Base-by-base conservation (phyloP, 2,329 filamentous ascomycete genomes). In the Pseudocercospora fuligena region DNA sequence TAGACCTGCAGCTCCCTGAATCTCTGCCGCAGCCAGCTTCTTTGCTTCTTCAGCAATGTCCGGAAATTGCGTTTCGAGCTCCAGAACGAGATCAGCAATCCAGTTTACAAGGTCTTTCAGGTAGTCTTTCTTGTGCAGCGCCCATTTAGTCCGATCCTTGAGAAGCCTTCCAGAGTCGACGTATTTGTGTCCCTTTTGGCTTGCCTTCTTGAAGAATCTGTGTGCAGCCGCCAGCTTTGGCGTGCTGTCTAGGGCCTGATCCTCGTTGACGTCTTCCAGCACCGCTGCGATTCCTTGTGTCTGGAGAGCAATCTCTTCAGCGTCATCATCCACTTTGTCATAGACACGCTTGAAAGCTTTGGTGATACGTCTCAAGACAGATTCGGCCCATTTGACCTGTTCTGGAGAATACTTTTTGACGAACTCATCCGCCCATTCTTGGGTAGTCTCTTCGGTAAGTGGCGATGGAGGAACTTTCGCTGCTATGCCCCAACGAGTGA, bases 31-130 rank as follows among this genome's bases (percentile, higher is more conserved):
- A n/a, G 51, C 51, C 14, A 31, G 9, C 6, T 54, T 29, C 51
- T 54, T 25, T 31, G 51, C 51, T 54, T 54, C 23, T 16, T 54
- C 51, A 54, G 51, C 11, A 29, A 54, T 54, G 16, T 54, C 51
- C 2, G 51, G 51, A 54, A 54, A 54, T 31, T 54, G 51, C 21
- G 51, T 31, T 12, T 54, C 51, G 7, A 54, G 51, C 51, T 25
- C 51, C 11, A 29, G 16, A 27, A 54, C 25, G 2, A 54, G 21
- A 31, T 54, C 51, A 16, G 51, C 51, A n/a, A 54, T 27, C 3
- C 3, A 6, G 25, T 29, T 54, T 6, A 54, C 51, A 25, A 54
- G 51, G 4, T 54, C 5, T 14, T 29, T 21, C 25, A 54, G 5
- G 51, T 54, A 54, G 6, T 54, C 51, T 29, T 29, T 54, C 51